These are phyloP conservation scores for Candida glaebosa DNA, from an alignment of 805 yeast species.

Conservation along the genomic window DNA sequence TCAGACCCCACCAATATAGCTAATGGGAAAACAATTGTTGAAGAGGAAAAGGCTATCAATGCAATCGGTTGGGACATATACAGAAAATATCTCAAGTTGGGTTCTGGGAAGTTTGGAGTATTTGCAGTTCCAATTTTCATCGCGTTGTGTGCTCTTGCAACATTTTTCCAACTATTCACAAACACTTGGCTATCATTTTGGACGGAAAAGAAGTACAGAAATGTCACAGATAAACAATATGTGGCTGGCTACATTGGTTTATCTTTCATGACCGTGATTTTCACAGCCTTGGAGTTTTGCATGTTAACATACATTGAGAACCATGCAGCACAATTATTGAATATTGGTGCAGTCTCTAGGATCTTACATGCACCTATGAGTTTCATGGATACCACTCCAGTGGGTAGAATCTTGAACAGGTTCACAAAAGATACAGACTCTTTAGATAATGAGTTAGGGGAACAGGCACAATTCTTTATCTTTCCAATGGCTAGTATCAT, in stretches of 20 bases:
- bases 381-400: constrained; percentile 80
- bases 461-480: constrained; percentile 60
- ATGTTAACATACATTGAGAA: constrained; percentile 48
- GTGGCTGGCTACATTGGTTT: constrained; percentile 66
- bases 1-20: constrained; percentile 20
- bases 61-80: constrained; percentile 49
- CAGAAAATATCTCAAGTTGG: constrained; percentile 47
- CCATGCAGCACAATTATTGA: constrained; percentile 55
- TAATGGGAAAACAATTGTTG: constrained; percentile 28
- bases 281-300: constrained; percentile 42
- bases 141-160: constrained; percentile 26
- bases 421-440: constrained; percentile 87
- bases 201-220: constrained; percentile 54
- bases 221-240: constrained; percentile 39
- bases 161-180: constrained; percentile 55
- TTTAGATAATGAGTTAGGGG: constrained; percentile 74
- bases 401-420: constrained; percentile 81
- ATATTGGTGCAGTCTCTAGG: constrained; percentile 54
- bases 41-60: constrained; percentile 60
- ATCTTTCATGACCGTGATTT: constrained; percentile 57
- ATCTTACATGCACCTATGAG: constrained; percentile 78
- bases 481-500: constrained; percentile 52
- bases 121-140: constrained; percentile 20
- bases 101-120: constrained; percentile 46
- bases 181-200: constrained; percentile 85